These are phyloP conservation scores for Fusarium palustre DNA, from an alignment of 2,329 filamentous ascomycete genomes.

Conservation along the genomic window DNA sequence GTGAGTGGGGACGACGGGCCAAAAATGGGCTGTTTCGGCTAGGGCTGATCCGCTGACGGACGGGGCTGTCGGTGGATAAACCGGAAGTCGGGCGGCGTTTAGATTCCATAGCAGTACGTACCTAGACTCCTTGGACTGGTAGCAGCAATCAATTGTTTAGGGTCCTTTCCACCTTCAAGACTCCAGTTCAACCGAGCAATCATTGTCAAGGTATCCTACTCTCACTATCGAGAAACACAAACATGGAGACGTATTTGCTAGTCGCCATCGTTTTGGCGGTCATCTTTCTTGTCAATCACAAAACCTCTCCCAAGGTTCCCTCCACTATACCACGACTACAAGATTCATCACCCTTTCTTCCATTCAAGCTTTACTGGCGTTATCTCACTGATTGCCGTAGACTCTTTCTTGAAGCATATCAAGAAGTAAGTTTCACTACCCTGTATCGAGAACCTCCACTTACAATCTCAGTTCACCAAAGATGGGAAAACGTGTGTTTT, in stretches of 20 bases:
- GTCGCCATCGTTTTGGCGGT: not conserved
- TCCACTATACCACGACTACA: constrained; percentile 5
- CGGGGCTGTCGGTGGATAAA: not conserved
- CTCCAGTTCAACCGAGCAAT: not conserved
- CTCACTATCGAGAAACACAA: not conserved
- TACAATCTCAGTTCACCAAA: constrained; percentile 51
- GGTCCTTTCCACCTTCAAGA: not conserved
- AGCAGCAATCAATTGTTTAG: not conserved
- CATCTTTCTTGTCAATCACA: not conserved
- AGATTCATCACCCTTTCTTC: constrained; percentile 1
- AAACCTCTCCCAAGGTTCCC: constrained; percentile 5
- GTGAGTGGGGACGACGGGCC: not conserved
- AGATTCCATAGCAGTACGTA: not conserved
- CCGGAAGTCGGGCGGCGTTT: not conserved
- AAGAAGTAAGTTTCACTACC: constrained; percentile 32
- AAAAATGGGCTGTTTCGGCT: constrained; percentile 11
- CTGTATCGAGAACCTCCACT: accelerated
- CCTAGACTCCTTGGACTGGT: no score
- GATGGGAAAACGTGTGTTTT: constrained; percentile 55
- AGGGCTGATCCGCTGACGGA: constrained; percentile 10
- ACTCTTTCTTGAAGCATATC: constrained; percentile 50
- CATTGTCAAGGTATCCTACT: not conserved
- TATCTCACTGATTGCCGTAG: constrained; percentile 50
- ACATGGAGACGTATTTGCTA: constrained; percentile 16
- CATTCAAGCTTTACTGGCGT: constrained; percentile 19